Evolutionary conservation across 768 basidiomycete species (phyloP).

Genomic region (Lenzites betulinus): DNA sequence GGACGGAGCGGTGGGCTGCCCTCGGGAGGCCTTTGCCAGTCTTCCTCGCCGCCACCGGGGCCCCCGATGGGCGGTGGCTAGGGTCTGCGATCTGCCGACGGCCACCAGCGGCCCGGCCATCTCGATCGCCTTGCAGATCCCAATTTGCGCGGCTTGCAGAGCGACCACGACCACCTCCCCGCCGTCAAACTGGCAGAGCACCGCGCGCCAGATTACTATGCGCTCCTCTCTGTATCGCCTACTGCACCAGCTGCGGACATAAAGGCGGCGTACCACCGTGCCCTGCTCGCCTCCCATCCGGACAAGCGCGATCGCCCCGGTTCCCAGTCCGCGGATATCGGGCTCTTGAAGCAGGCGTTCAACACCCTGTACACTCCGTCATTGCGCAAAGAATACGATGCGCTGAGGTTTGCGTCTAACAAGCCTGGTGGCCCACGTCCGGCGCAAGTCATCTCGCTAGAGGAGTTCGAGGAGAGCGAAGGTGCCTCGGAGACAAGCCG

Average conservation of each 20-base stretch:
- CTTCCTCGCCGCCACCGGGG: not conserved
- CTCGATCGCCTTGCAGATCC: not conserved
- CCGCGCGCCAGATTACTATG: conserved; percentile 53
- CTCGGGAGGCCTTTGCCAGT: not conserved
- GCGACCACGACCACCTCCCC: not conserved
- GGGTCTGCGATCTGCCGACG: not conserved
- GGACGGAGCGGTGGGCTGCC: not conserved
- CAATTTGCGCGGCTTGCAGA: not conserved
- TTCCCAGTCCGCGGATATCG: conserved; percentile 45
- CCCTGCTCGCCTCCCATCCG: conserved; percentile 66
- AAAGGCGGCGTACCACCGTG: conserved; percentile 70
- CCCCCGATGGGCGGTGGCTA: not conserved
- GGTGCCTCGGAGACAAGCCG: conserved; percentile 31
- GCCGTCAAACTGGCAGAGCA: conserved; percentile 23
- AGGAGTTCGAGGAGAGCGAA: conserved; percentile 56
- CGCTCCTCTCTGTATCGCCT: conserved; percentile 52
- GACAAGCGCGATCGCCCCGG: conserved; percentile 43
- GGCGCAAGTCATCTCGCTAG: conserved; percentile 76
- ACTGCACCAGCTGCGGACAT: conserved; percentile 56
- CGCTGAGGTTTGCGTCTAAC: conserved; percentile 7
- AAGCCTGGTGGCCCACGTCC: conserved; percentile 53
- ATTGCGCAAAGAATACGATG: conserved; percentile 56
- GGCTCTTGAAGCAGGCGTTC: conserved; percentile 69
- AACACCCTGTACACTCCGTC: conserved; percentile 53
- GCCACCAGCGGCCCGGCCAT: not conserved